Conservation (phyloP, 2,329 filamentous ascomycete species). For the Domatiomyces catenatus region DNA sequence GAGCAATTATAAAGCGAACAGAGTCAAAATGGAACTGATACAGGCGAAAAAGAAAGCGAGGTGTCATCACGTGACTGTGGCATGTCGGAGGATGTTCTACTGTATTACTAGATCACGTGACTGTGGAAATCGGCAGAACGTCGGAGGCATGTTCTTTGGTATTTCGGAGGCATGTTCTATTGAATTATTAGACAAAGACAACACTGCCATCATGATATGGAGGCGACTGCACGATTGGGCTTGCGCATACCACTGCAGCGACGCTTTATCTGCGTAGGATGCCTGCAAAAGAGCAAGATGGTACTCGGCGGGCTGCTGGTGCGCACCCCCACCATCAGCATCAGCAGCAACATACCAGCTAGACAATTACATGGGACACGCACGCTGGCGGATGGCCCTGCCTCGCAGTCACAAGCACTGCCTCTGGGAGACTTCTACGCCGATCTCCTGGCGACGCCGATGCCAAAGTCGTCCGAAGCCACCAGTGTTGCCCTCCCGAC, state of each 20-base stretch:
- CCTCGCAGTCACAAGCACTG: slow-evolving; percentile 21
- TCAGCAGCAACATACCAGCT: background rate
- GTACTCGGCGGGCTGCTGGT: background rate
- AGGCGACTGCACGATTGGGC: background rate
- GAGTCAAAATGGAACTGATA: too few species aligned
- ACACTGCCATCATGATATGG: background rate
- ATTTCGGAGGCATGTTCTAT: too few species aligned
- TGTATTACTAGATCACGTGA: too few species aligned
- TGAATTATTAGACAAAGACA: too few species aligned
- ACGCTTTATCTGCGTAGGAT: background rate
- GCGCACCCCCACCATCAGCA: too few species aligned
- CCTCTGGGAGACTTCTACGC: slow-evolving; percentile 31
- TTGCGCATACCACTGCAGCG: background rate
- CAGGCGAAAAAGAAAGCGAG: too few species aligned
- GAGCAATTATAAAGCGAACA: too few species aligned
- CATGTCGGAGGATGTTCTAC: too few species aligned
- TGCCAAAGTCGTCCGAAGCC: slow-evolving; percentile 9
- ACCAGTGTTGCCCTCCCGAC: slow-evolving; percentile 8
- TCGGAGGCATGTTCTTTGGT: too few species aligned
- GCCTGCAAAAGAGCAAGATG: background rate
- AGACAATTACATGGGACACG: background rate
- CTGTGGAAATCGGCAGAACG: too few species aligned
- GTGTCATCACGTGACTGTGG: too few species aligned
- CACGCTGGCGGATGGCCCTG: background rate
- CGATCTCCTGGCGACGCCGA: slow-evolving; percentile 24